phyloP scores from a whole-genome alignment of 805 yeast species.

The Pichia pseudocactophila region DNA sequence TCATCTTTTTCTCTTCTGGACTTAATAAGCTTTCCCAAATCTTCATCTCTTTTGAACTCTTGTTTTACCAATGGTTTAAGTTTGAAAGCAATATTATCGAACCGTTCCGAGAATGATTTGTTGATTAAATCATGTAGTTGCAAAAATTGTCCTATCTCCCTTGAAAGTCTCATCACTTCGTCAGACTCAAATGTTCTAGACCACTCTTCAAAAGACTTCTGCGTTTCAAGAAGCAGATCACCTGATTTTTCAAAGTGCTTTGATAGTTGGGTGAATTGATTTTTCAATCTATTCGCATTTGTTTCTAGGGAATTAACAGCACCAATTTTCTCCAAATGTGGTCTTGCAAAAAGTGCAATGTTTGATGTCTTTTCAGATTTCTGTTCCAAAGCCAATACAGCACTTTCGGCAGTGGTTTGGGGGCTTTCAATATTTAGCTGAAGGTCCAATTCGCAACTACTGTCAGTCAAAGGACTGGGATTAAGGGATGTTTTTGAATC shows the following conservation, averaged over 20 bases:
- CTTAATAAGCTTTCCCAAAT: background rate
- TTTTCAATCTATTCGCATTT: slow-evolving; percentile 6
- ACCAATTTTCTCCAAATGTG: slow-evolving; percentile 11
- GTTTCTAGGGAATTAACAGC: slow-evolving; percentile 8
- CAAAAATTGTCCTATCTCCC: slow-evolving; percentile 6
- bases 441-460: background rate
- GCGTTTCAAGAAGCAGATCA: background rate
- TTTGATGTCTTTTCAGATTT: background rate
- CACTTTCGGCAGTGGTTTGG: background rate
- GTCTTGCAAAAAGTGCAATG: background rate
- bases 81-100: background rate
- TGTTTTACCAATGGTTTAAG: background rate
- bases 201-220: slow-evolving; percentile 7
- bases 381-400: background rate
- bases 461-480: slow-evolving; percentile 4
- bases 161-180: slow-evolving; percentile 1
- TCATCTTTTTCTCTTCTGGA: background rate
- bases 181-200: slow-evolving; percentile 3
- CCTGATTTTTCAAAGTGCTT: slow-evolving; percentile 1
- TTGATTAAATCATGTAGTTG: background rate
- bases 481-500: background rate
- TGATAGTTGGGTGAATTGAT: slow-evolving; percentile 6
- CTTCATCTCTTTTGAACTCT: slow-evolving; percentile 1
- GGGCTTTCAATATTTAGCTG: background rate
- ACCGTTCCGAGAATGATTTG: background rate